phyloP scores from a whole-genome alignment of 208 protist genomes.

The Herpetomonas tarakana region DNA sequence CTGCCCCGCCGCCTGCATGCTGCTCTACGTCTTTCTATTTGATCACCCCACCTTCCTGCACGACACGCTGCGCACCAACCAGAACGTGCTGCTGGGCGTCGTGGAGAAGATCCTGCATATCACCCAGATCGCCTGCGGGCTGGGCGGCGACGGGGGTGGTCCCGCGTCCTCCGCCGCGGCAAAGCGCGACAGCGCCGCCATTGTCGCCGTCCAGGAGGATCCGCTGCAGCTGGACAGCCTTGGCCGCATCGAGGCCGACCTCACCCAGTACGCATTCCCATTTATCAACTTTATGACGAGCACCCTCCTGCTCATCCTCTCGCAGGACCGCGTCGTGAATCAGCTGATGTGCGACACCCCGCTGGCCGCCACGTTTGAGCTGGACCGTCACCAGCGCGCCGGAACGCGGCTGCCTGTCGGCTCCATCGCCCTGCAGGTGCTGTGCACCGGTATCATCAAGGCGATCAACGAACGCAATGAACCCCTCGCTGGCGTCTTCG shows the following conservation, averaged over 20 bases:
- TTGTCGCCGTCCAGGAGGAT: slow-evolving; percentile 14
- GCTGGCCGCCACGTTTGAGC: slow-evolving; percentile 22
- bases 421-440: slow-evolving; percentile 39
- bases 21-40: slow-evolving; percentile 70
- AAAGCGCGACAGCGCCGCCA: background rate
- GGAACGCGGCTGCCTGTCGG: slow-evolving; percentile 15
- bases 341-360: slow-evolving; percentile 39
- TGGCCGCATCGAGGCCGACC: slow-evolving; percentile 26
- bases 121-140: slow-evolving; percentile 17
- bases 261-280: slow-evolving; percentile 57
- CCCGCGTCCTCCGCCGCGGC: background rate
- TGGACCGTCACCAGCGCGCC: slow-evolving; percentile 19
- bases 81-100: slow-evolving; percentile 32
- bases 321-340: slow-evolving; percentile 67
- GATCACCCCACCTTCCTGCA: slow-evolving; percentile 66
- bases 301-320: slow-evolving; percentile 73
- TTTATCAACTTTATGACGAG: slow-evolving; percentile 80
- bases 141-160: slow-evolving; percentile 10
- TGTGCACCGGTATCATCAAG: slow-evolving; percentile 40
- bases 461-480: slow-evolving; percentile 72
- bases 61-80: slow-evolving; percentile 25
- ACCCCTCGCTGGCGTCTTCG: slow-evolving; percentile 50
- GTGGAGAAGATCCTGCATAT: slow-evolving; percentile 52
- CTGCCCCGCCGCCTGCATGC: slow-evolving; percentile 53
- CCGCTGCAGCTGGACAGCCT: slow-evolving; percentile 25